phyloP scores from a whole-genome alignment of 2,329 filamentous ascomycete genomes.

The Stromatinia cepivora region DNA sequence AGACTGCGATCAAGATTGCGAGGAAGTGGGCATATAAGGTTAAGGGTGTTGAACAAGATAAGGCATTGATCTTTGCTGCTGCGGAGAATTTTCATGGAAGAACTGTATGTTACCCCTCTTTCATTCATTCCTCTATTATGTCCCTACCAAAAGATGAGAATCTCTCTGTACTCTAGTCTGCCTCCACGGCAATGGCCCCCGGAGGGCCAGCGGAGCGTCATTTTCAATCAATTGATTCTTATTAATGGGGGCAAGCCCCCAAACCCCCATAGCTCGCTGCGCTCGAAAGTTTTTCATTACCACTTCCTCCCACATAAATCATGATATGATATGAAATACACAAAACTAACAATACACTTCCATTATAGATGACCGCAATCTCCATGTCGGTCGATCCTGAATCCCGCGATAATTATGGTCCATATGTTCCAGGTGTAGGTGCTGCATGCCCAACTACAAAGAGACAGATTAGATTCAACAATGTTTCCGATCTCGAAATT shows the following conservation, averaged over 20 bases:
- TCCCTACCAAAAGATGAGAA: neutral
- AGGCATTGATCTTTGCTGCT: constrained; percentile 82
- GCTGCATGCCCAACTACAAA: constrained; percentile 73
- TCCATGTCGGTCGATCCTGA: constrained; percentile 95
- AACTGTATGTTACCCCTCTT: constrained; percentile 61
- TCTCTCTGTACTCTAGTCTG: neutral
- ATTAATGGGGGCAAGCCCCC: constrained; percentile 4
- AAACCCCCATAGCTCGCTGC: constrained; percentile 12
- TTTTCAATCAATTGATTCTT: neutral
- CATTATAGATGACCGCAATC: constrained; percentile 73
- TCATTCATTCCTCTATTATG: neutral
- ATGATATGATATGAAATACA: constrained; percentile 16
- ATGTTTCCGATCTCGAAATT: constrained; percentile 75
- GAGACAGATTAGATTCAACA: constrained; percentile 82
- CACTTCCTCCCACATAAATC: neutral
- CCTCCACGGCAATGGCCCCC: constrained; percentile 7
- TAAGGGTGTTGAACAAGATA: constrained; percentile 81
- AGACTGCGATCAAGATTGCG: constrained; percentile 94
- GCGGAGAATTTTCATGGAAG: constrained; percentile 95
- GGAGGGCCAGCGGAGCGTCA: constrained; percentile 17
- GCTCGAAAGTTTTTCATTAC: neutral
- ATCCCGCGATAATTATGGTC: constrained; percentile 91
- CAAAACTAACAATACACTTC: neutral
- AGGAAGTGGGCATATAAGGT: constrained; percentile 98
- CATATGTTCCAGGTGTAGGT: constrained; percentile 87